Evolutionary conservation across 2,329 filamentous ascomycete genomes (phyloP).

Genomic region (Stenocarpella maydis): DNA sequence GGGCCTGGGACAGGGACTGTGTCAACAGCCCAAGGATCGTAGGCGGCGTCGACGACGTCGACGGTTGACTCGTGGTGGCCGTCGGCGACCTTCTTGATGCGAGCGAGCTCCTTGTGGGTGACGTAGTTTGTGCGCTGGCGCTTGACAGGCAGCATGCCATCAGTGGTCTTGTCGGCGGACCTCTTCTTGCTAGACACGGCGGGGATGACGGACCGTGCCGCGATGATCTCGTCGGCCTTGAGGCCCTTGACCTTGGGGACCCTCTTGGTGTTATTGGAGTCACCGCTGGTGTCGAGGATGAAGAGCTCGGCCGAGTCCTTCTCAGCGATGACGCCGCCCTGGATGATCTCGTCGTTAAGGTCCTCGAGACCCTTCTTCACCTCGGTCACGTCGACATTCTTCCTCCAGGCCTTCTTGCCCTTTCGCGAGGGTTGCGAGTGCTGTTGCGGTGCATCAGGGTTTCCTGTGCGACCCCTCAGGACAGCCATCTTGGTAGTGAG

Average conservation of each 20-base stretch:
- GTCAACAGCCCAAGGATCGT: constrained; percentile 77
- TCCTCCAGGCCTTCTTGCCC: constrained; percentile 98
- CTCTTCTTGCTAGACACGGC: constrained; percentile 84
- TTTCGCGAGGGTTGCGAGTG: constrained; percentile 92
- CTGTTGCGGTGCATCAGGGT: constrained; percentile 73
- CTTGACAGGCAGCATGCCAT: constrained; percentile 79
- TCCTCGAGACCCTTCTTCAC: constrained; percentile 83
- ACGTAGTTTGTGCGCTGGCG: constrained; percentile 81
- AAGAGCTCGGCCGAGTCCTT: constrained; percentile 86
- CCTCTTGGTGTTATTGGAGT: constrained; percentile 70
- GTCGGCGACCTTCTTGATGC: constrained; percentile 81
- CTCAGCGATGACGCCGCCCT: constrained; percentile 87
- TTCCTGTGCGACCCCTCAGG: constrained; percentile 55
- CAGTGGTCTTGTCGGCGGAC: constrained; percentile 70
- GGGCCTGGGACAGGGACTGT: constrained; percentile 40
- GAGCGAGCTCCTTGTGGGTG: constrained; percentile 81
- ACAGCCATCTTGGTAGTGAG: constrained; percentile 57
- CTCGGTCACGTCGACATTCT: constrained; percentile 93
- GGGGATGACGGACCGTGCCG: constrained; percentile 81
- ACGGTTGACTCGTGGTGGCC: constrained; percentile 67
- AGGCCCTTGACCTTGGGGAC: constrained; percentile 77
- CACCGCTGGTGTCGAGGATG: constrained; percentile 78
- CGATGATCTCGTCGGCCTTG: constrained; percentile 91
- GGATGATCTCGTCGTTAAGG: constrained; percentile 88
- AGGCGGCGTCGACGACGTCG: constrained; percentile 67